Percentiles rank a stretch among this genome's conserved stretches.
Evolutionary conservation across 495 filamentous ascomycete species (phyloP).

Genomic region (Daldinia loculata): DNA sequence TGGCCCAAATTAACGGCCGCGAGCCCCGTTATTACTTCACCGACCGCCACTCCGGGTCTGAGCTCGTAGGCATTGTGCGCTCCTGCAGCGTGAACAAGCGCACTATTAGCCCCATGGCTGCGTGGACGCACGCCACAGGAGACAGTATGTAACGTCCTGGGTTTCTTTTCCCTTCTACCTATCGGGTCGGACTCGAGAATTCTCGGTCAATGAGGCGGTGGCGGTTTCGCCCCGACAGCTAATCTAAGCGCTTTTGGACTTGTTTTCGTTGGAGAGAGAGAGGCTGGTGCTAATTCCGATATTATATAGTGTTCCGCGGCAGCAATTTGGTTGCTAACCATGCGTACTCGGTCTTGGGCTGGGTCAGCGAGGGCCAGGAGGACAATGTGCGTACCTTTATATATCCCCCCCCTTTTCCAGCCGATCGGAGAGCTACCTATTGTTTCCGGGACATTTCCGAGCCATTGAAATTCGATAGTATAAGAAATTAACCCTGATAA

Average conservation of each 20-base stretch:
- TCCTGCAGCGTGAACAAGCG: constrained; percentile 46
- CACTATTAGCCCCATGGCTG: constrained; percentile 46
- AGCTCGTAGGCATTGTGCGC: constrained; percentile 47
- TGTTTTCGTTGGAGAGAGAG: not conserved
- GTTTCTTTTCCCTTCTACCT: not conserved
- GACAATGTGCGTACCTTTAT: constrained; percentile 22
- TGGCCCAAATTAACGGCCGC: constrained; percentile 49
- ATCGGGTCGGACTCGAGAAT: not conserved
- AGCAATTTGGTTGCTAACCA: constrained; percentile 51
- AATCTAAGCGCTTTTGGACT: not conserved
- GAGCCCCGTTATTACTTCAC: constrained; percentile 48
- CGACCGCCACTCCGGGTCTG: constrained; percentile 29
- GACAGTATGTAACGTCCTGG: not conserved
- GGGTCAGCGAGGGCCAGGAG: constrained; percentile 47
- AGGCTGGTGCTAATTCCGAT: not conserved
- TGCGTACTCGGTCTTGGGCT: constrained; percentile 52
- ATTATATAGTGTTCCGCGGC: constrained; percentile 40
- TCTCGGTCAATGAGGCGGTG: not conserved
- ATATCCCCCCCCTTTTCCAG: not conserved
- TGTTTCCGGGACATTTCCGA: not conserved
- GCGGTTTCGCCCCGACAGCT: not conserved
- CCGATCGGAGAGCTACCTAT: not conserved
- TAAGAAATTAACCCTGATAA: not conserved
- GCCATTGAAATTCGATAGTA: not conserved
- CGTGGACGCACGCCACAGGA: constrained; percentile 45